phyloP scores from a whole-genome alignment of 306 rosid genomes.

The Medicago arabica region DNA sequence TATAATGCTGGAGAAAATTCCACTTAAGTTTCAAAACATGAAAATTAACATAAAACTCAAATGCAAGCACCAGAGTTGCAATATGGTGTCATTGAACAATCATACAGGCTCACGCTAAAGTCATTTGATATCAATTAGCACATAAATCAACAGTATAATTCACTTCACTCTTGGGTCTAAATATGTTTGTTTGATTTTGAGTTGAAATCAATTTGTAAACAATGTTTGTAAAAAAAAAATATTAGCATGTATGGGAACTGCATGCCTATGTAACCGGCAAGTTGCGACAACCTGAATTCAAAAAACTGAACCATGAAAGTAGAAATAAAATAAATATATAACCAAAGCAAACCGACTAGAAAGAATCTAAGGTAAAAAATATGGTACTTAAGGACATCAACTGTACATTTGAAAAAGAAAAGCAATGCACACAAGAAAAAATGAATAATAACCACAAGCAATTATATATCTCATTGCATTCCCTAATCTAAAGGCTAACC shows the following conservation, averaged over 20 bases:
- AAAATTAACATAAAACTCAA: neutral
- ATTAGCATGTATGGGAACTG: neutral
- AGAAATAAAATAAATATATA: neutral
- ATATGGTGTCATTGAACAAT: too few species aligned
- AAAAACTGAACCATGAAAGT: neutral
- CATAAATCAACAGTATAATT: conserved; percentile 1
- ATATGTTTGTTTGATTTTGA: neutral
- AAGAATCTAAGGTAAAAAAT: neutral
- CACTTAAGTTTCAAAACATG: neutral
- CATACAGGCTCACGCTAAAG: neutral
- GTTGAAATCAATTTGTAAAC: neutral
- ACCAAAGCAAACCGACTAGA: neutral
- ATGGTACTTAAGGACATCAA: neutral
- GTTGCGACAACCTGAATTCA: neutral
- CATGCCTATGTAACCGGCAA: conserved; percentile 36
- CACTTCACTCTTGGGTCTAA: neutral
- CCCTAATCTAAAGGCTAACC: neutral
- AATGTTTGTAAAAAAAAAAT: too few species aligned
- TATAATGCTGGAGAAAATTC: neutral
- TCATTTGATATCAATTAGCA: neutral
- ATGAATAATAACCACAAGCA: neutral
- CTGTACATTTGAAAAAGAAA: neutral
- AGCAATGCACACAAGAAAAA: neutral
- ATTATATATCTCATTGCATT: neutral
- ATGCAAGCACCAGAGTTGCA: neutral